Evolutionary conservation across 345 rosid species (phyloP).

Genomic region (Euphorbia tirucalli): DNA sequence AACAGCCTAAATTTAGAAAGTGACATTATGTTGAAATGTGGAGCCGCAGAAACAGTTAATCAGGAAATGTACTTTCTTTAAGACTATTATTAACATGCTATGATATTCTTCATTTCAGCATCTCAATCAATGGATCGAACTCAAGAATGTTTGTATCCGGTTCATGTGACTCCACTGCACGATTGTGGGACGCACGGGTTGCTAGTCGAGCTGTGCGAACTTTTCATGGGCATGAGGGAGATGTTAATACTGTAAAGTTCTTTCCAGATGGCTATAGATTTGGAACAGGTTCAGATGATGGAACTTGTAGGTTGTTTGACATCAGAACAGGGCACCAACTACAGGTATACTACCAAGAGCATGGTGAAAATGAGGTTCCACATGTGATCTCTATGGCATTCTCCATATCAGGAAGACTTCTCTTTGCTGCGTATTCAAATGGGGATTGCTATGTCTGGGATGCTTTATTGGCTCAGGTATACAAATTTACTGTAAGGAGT

Average conservation of each 20-base stretch:
- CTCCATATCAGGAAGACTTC: constrained; percentile 94
- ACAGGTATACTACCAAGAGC: constrained; percentile 67
- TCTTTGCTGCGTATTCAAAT: constrained; percentile 78
- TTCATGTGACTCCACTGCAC: constrained; percentile 87
- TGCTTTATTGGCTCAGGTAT: constrained; percentile 85
- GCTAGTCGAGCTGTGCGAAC: constrained; percentile 93
- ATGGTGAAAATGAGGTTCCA: constrained; percentile 43
- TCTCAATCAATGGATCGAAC: constrained; percentile 70
- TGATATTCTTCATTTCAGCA: constrained; percentile 38
- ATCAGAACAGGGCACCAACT: constrained; percentile 93
- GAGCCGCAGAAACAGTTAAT: background rate
- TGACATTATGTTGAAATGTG: background rate
- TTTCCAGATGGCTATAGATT: constrained; percentile 94
- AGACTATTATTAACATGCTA: constrained; percentile 3
- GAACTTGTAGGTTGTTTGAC: constrained; percentile 93
- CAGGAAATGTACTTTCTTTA: background rate
- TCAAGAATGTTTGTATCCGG: constrained; percentile 87
- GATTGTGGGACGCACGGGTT: constrained; percentile 93
- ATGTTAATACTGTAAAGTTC: constrained; percentile 85
- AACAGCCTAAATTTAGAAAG: background rate
- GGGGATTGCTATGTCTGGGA: constrained; percentile 93
- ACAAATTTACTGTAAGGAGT: background rate
- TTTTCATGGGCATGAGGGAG: constrained; percentile 93
- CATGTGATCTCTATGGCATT: constrained; percentile 83
- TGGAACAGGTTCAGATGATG: constrained; percentile 95